Evolutionary conservation across 345 rosid genomes (phyloP).

Genomic region (Bruguiera sexangula): DNA sequence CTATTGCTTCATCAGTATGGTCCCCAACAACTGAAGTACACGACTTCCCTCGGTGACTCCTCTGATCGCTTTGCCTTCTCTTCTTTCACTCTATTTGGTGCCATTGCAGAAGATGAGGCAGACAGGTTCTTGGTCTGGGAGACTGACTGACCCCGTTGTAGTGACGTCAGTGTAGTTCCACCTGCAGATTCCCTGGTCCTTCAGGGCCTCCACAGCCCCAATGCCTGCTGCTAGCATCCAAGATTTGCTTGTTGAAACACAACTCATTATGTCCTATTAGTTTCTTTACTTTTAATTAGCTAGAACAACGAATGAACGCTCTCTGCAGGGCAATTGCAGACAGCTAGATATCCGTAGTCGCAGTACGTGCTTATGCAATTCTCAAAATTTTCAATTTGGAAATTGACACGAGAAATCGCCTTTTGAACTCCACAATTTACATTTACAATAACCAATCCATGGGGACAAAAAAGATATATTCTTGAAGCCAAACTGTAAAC

Average conservation of each 20-base stretch:
- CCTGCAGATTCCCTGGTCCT: conserved; percentile 43
- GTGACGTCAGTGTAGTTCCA: conserved; percentile 34
- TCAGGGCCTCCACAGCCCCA: conserved; percentile 38
- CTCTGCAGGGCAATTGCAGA: no score
- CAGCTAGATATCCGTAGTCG: no score
- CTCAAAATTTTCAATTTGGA: no score
- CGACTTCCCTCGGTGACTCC: conserved; percentile 16
- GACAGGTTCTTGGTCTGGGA: conserved; percentile 16
- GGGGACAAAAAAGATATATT: neutral
- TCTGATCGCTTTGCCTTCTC: conserved; percentile 14
- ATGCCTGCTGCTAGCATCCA: conserved; percentile 38
- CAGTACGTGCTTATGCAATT: no score
- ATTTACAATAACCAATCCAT: neutral
- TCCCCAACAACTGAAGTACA: conserved; percentile 22
- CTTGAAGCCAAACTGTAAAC: neutral
- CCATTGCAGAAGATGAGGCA: conserved; percentile 6
- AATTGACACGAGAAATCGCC: no score
- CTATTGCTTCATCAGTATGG: neutral
- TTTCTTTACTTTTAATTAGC: no score
- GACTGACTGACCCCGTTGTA: conserved; percentile 13
- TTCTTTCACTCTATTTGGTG: neutral
- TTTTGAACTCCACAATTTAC: neutral
- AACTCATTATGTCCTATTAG: conserved; percentile 12
- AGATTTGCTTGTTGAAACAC: conserved; percentile 25
- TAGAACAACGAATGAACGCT: no score